Conservation (phyloP, 176 grass and related monocot genomes). For the Microstegium vimineum region DNA sequence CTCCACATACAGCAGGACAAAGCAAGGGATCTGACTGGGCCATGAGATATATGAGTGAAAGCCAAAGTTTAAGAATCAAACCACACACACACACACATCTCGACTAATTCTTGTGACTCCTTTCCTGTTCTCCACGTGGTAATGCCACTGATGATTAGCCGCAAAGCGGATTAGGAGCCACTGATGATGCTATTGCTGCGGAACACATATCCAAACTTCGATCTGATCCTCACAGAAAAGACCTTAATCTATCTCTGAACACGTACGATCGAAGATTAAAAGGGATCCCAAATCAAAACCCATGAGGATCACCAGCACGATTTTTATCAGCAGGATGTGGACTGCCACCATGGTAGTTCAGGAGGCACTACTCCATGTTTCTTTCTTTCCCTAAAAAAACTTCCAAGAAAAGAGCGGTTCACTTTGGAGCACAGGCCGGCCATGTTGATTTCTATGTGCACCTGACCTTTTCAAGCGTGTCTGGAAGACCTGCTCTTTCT, state of each 20-base stretch:
- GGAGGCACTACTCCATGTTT: slow-evolving; percentile 43
- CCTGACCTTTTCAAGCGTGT: slow-evolving; percentile 30
- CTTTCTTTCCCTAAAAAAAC: slow-evolving; percentile 34
- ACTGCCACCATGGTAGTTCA: slow-evolving; percentile 43
- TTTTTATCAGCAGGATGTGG: slow-evolving; percentile 44
- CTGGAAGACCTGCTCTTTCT: not conserved
- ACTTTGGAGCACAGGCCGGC: slow-evolving; percentile 40
- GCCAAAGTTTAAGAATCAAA: slow-evolving; percentile 48
- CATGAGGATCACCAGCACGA: slow-evolving; percentile 1
- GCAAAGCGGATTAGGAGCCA: slow-evolving; percentile 31
- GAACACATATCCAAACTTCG: slow-evolving; percentile 7
- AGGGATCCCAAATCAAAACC: not conserved
- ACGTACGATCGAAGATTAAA: not conserved
- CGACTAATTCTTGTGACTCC: slow-evolving; percentile 6
- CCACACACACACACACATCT: not conserved
- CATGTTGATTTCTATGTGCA: slow-evolving; percentile 34
- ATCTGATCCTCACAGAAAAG: not conserved
- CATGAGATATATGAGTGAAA: slow-evolving; percentile 28
- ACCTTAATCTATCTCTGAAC: slow-evolving; percentile 7
- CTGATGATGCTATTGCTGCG: slow-evolving; percentile 13
- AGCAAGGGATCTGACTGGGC: slow-evolving; percentile 24
- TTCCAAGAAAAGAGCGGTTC: slow-evolving; percentile 17
- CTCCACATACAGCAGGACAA: not conserved
- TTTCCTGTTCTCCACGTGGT: slow-evolving; percentile 33
- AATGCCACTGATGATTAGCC: slow-evolving; percentile 27